Conservation (phyloP, 495 filamentous ascomycete genomes). For the Tuber umbilicatum region DNA sequence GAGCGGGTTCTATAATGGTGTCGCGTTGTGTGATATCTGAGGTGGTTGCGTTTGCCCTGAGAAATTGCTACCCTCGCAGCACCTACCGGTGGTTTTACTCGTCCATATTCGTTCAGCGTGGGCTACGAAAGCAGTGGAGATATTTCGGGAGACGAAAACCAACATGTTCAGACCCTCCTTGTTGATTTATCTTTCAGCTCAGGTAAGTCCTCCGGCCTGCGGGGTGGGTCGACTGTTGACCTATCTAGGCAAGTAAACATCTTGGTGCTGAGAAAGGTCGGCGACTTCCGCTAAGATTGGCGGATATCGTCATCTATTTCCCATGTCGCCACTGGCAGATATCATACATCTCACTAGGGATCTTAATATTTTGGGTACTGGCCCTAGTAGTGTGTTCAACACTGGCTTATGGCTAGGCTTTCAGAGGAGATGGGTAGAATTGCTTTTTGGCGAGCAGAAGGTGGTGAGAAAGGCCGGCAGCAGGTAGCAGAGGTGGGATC, state of each 20-base stretch:
- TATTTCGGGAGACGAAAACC: not conserved
- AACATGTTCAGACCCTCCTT: slow-evolving; percentile 3
- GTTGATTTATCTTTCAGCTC: slow-evolving; percentile 7
- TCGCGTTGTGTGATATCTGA: not conserved
- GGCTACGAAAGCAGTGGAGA: not conserved
- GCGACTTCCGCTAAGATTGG: not conserved
- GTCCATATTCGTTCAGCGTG: not conserved
- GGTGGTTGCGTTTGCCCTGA: not conserved
- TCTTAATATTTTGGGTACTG: slow-evolving; percentile 6
- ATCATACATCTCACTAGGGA: not conserved
- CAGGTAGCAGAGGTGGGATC: not conserved
- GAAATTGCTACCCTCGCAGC: not conserved
- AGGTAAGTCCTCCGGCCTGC: not conserved
- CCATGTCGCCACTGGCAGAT: not conserved
- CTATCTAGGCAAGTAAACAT: not conserved
- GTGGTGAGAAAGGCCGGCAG: not conserved
- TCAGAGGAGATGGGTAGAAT: not conserved
- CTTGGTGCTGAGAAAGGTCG: not conserved
- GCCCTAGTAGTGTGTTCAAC: not conserved
- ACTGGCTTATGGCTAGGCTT: not conserved
- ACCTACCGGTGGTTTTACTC: not conserved
- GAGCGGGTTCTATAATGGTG: not conserved
- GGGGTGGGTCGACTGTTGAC: not conserved
- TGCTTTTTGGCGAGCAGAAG: not conserved
- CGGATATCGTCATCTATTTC: slow-evolving; percentile 1